Base-by-base conservation (phyloP, 345 rosid genomes). In the Gynandropsis gynandra region DNA sequence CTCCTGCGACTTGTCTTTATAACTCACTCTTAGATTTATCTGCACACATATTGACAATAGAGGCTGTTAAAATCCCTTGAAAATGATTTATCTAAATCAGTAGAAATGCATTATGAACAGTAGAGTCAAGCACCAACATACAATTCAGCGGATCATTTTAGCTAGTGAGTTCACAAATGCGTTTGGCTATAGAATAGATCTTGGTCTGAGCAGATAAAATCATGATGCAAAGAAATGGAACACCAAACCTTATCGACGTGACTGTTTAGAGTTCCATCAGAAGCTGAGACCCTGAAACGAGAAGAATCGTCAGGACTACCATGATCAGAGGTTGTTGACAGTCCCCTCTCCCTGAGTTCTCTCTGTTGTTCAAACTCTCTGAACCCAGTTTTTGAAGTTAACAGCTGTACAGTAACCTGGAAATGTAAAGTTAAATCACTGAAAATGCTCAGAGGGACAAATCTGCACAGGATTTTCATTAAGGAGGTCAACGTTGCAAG, bases 351-450 rank as follows among this genome's bases (percentile, higher is more conserved):
- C 61, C 89, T 78, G 51, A 75, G 74, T 69, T 90, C 98, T 72
- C 98, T 78, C 66, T 87, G 96, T 74, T 80, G 98, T 72, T 92
- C 98, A 54, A 92, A 92, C 74, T 92, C 96, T 66, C 98, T 92
- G 77, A 92, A 92, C 48, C 98, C 98, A 47, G 98, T 92, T 78
- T 87, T 92, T 13, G 96, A 84, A 31, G 96, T 92, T 56, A 92
- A 81, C 71, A 92, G 82, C 75, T 92, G 98, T 59, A 80, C 73
- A 6, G 95, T 85, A 45, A 84, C 93, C 98, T 92, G 85, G 20
- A 49, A 67, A 45, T 19, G 27, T 51, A 47, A 27, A 52, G 3
- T 15, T 38, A 49, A 58, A 54, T 15, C 37, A 16, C 10, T 63
- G 46, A 55, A 62, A 49, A 24, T 24, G 29, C 5, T 24, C 39